phyloP scores from a whole-genome alignment of 1,139 yeast species.

The Zygosaccharomyces sapae region DNA sequence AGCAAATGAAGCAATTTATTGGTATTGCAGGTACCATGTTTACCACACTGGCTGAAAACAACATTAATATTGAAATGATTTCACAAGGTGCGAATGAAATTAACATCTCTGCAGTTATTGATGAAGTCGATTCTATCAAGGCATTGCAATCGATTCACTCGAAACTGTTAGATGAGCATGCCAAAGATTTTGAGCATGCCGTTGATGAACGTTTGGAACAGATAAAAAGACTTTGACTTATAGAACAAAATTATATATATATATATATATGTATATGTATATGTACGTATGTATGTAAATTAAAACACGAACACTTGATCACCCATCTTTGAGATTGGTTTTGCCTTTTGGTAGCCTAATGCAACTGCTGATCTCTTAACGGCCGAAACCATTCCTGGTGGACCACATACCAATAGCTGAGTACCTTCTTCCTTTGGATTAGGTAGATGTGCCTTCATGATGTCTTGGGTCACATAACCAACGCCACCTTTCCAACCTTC shows the following conservation, averaged over 20 bases:
- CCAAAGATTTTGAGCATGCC: conserved; percentile 27
- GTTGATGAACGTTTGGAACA: conserved; percentile 36
- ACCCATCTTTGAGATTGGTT: conserved; percentile 85
- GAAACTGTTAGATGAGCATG: conserved; percentile 50
- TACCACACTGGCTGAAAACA: conserved; percentile 86
- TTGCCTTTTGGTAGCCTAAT: conserved; percentile 82
- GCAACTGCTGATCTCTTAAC: conserved; percentile 75
- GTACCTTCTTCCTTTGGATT: conserved; percentile 40
- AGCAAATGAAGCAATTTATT: conserved; percentile 92
- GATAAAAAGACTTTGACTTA: conserved; percentile 29
- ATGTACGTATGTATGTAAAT: conserved; percentile 11
- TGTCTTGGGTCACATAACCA: conserved; percentile 80
- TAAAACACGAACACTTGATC: conserved; percentile 90
- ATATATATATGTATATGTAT: conserved; percentile 9
- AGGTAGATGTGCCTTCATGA: conserved; percentile 64
- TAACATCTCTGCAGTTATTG: conserved; percentile 91
- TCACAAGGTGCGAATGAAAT: conserved; percentile 98
- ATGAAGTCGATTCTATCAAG: conserved; percentile 73
- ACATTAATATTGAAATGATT: conserved; percentile 94
- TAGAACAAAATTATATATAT: conserved; percentile 5
- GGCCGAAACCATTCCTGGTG: conserved; percentile 82
- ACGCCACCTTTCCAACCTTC: conserved; percentile 66
- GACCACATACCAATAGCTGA: conserved; percentile 88
- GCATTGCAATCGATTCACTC: conserved; percentile 86
- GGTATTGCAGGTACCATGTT: conserved; percentile 99